These are phyloP conservation scores for Mrakia hoshinonis DNA, from an alignment of 768 basidiomycete species.

Conservation along the genomic window DNA sequence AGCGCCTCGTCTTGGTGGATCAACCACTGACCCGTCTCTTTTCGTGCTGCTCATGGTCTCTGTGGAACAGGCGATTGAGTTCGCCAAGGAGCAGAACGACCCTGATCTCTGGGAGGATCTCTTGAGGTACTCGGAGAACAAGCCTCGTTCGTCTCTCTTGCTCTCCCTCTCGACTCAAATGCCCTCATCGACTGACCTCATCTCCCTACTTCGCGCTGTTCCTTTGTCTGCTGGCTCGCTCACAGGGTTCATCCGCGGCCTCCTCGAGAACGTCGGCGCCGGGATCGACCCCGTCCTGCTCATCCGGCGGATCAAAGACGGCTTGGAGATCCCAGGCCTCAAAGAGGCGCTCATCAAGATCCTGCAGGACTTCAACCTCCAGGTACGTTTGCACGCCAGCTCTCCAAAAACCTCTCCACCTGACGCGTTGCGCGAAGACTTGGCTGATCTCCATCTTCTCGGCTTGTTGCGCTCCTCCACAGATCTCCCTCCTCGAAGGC, in stretches of 20 bases:
- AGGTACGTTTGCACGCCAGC: conserved; percentile 41
- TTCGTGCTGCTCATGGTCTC: no score
- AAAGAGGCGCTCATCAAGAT: conserved; percentile 95
- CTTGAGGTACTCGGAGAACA: conserved; percentile 82
- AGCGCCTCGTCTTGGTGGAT: background rate
- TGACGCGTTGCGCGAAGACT: no score
- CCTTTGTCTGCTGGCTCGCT: no score
- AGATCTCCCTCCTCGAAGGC: conserved; percentile 84
- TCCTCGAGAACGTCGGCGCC: conserved; percentile 90
- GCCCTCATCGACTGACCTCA: background rate
- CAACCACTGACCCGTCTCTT: background rate
- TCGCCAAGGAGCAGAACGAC: conserved; percentile 93
- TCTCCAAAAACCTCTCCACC: no score
- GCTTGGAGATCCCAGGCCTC: conserved; percentile 89
- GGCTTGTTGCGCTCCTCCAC: background rate
- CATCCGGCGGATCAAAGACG: conserved; percentile 89
- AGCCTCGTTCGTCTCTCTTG: conserved; percentile 55
- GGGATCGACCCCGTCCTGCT: conserved; percentile 92
- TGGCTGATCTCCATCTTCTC: background rate
- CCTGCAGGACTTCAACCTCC: conserved; percentile 88
- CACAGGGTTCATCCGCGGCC: conserved; percentile 81
- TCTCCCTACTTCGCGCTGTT: no score
- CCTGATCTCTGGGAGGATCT: conserved; percentile 98
- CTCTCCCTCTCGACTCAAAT: background rate
- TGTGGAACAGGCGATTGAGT: conserved; percentile 94